These are phyloP conservation scores for Suillus bovinus DNA, from an alignment of 768 basidiomycete genomes.

Conservation along the genomic window DNA sequence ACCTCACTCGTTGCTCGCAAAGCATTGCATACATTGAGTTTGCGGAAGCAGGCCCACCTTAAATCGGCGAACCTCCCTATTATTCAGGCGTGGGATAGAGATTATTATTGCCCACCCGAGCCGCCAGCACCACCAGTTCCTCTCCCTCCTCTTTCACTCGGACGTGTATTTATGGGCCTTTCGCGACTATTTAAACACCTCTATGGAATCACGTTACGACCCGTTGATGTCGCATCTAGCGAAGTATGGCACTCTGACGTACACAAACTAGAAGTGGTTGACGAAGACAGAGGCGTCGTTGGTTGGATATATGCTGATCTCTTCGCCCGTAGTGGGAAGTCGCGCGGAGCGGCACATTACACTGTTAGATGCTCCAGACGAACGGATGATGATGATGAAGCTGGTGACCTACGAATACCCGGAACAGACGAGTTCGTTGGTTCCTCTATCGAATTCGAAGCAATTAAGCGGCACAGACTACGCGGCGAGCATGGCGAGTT, in stretches of 20 bases:
- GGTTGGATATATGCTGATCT: slow-evolving; percentile 97
- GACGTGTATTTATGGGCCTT: slow-evolving; percentile 91
- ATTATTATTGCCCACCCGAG: slow-evolving; percentile 86
- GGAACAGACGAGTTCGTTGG: slow-evolving; percentile 42
- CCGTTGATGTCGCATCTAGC: slow-evolving; percentile 64
- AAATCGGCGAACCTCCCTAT: slow-evolving; percentile 54
- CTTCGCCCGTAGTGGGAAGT: slow-evolving; percentile 82
- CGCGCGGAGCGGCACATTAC: slow-evolving; percentile 93
- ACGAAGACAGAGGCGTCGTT: slow-evolving; percentile 82
- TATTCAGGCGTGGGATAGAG: slow-evolving; percentile 96
- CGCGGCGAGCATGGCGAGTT: slow-evolving; percentile 67
- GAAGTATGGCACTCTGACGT: slow-evolving; percentile 92
- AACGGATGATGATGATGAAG: slow-evolving; percentile 87
- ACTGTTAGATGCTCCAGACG: slow-evolving; percentile 94
- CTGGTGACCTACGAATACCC: slow-evolving; percentile 51
- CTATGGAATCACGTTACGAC: slow-evolving; percentile 84
- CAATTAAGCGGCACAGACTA: slow-evolving; percentile 56
- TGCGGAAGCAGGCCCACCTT: slow-evolving; percentile 76
- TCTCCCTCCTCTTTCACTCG: slow-evolving; percentile 76
- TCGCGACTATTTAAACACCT: slow-evolving; percentile 84
- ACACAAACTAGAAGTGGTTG: slow-evolving; percentile 89
- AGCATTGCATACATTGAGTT: slow-evolving; percentile 67
- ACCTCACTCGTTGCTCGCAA: slow-evolving; percentile 75
- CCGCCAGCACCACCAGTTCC: slow-evolving; percentile 73
- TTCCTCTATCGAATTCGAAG: slow-evolving; percentile 64